Evolutionary conservation across 352 stramenopile species (phyloP).

Genomic region (Elongisporangium anandrum): DNA sequence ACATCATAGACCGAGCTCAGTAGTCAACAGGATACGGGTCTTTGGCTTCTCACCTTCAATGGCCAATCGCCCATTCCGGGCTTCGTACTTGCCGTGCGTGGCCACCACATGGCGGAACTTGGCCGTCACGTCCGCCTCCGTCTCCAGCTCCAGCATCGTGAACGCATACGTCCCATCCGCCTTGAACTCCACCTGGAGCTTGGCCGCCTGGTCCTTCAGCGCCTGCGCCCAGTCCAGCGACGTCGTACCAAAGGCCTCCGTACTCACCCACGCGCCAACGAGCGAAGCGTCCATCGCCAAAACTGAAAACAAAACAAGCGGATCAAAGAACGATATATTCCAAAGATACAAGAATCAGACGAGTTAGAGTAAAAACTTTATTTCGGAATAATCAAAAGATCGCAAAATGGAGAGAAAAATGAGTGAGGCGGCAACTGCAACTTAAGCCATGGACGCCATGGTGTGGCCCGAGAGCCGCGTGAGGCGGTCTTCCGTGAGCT

Average conservation of each 20-base stretch:
- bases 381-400: slow-evolving; percentile 1
- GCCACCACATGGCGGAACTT: slow-evolving; percentile 52
- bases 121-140: slow-evolving; percentile 30
- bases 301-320: too few species aligned
- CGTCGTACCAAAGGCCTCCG: slow-evolving; percentile 75
- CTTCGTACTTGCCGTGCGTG: slow-evolving; percentile 31
- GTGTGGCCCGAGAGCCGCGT: slow-evolving; percentile 35
- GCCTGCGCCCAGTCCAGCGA: slow-evolving; percentile 70
- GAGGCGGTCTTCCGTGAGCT: slow-evolving; percentile 60
- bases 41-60: neutral
- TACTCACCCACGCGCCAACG: slow-evolving; percentile 50
- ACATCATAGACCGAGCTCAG: too few species aligned
- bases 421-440: too few species aligned
- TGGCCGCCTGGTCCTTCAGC: slow-evolving; percentile 42
- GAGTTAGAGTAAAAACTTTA: too few species aligned
- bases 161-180: slow-evolving; percentile 33
- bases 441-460: slow-evolving; percentile 22
- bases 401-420: neutral
- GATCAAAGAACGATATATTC: too few species aligned
- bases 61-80: slow-evolving; percentile 25
- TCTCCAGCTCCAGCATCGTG: slow-evolving; percentile 17
- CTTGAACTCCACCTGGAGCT: slow-evolving; percentile 39
- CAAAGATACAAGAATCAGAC: too few species aligned
- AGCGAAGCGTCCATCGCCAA: slow-evolving; percentile 17
- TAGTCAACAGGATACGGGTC: too few species aligned